Conservation (phyloP, 805 yeast species). For the Priceomyces carsonii region DNA sequence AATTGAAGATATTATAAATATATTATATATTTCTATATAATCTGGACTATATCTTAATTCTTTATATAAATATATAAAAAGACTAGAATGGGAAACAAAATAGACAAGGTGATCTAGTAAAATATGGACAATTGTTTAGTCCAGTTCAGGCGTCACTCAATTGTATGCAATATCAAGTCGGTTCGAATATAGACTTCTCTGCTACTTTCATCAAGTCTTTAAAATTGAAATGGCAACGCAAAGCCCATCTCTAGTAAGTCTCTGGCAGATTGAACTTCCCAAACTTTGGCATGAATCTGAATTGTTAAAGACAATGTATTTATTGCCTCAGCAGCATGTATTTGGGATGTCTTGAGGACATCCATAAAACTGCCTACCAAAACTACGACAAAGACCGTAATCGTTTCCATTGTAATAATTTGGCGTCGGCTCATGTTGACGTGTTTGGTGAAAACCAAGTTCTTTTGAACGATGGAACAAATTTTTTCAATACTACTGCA, state of each 20-base stretch:
- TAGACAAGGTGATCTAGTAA: neutral
- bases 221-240: slow-evolving; percentile 1
- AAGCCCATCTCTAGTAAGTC: slow-evolving; percentile 2
- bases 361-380: too few relatives aligned
- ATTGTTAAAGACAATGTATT: slow-evolving; percentile 17
- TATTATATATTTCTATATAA: too few relatives aligned
- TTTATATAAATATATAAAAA: too few relatives aligned
- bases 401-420: too few relatives aligned
- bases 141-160: slow-evolving; percentile 8
- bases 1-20: too few relatives aligned
- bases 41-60: too few relatives aligned
- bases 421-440: too few relatives aligned
- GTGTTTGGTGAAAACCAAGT: too few relatives aligned
- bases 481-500: slow-evolving; percentile 13
- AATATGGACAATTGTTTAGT: neutral
- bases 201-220: slow-evolving; percentile 19
- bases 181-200: slow-evolving; percentile 19
- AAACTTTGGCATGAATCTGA: slow-evolving; percentile 16
- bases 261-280: slow-evolving; percentile 18
- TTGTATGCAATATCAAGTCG: slow-evolving; percentile 13
- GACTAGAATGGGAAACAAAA: neutral
- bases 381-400: too few relatives aligned
- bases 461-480: too few relatives aligned
- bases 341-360: slow-evolving; percentile 9
- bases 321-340: slow-evolving; percentile 18